Percentiles rank a stretch among this genome's conserved stretches.
phyloP scores from a whole-genome alignment of 768 basidiomycete species.

The Hydnum rufescens region DNA sequence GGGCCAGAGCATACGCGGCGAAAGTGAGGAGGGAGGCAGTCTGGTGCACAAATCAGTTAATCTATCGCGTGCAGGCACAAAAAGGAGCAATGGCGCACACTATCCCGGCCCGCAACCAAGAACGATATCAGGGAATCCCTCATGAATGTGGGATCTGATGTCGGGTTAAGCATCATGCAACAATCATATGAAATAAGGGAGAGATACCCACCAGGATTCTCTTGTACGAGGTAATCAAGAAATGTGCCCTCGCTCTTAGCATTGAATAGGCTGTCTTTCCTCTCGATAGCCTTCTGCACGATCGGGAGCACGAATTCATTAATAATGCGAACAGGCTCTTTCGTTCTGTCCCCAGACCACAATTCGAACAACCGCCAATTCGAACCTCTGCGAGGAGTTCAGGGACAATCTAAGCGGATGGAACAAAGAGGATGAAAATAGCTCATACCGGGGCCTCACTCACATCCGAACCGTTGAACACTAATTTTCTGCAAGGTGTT shows the following conservation, averaged over 20 bases:
- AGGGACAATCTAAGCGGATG: not conserved
- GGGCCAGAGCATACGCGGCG: constrained; percentile 1
- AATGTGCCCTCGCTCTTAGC: constrained; percentile 33
- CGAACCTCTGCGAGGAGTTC: constrained; percentile 13
- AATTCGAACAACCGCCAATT: constrained; percentile 23
- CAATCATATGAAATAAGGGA: not conserved
- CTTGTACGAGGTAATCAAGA: constrained; percentile 41
- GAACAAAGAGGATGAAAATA: not conserved
- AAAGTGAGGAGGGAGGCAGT: constrained; percentile 9
- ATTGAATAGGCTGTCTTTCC: constrained; percentile 19
- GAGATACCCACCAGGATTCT: constrained; percentile 25
- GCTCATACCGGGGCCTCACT: no score
- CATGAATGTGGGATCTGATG: constrained; percentile 38
- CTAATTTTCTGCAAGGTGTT: constrained; percentile 23
- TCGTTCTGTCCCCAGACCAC: constrained; percentile 23
- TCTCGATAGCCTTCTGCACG: constrained; percentile 29
- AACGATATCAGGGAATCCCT: constrained; percentile 61
- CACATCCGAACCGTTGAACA: constrained; percentile 18
- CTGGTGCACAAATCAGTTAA: not conserved
- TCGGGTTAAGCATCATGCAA: not conserved
- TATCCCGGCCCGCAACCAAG: constrained; percentile 57
- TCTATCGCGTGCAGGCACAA: not conserved
- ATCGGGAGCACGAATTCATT: constrained; percentile 38
- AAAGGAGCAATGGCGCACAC: constrained; percentile 24
- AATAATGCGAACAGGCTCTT: constrained; percentile 21